Evolutionary conservation across 257 asterid species (phyloP), one percentile per base, ranked within the genome.

Genomic region (Ilex asprella): DNA sequence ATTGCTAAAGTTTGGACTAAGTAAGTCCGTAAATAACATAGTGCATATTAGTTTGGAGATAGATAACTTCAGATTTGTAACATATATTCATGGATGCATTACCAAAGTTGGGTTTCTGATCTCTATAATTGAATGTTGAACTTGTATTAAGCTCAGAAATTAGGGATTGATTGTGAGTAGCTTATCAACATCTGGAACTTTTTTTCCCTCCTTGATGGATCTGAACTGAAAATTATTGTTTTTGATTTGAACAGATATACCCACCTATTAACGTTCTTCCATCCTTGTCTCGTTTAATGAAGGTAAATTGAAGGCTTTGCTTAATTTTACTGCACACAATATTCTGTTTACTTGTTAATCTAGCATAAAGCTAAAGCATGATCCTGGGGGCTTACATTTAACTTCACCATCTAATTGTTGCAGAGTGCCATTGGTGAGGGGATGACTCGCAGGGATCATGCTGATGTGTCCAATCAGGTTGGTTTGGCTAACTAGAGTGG

Each of bases 351-450:
- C 41, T 35, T 35, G 7, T 35, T 35, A 35, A 35, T 35, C 41
- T 4, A 35, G 41, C 8, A 35, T 35, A 35, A 35, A 35, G 41
- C 7, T 35, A 35, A 8, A 35, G 41, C 41, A 35, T 8, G 41
- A 35, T 35, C 8, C 13, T 10, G 52, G n/a, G 3, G 52, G 52
- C n/a, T 46, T 10, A 46, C 52, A 41, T 46, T 46, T 46, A 14
- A 14, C 10, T 14, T 46, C 52, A 11, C 52, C 52, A 46, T 65
- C 61, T 27, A 43, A 41, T 55, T 60, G 65, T 65, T 76, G 71
- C 86, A 91, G 96, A 91, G 96, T 81, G 96, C 96, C 75, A 91
- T 91, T 71, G 98, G 98, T 61, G 96, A 91, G 81, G 98, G 98
- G 69, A 91, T 91, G 98, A 91, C 98, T 39, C 92, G 96, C 62